phyloP scores from a whole-genome alignment of 805 yeast species.

The Wickerhamomyces hampshirensis region DNA sequence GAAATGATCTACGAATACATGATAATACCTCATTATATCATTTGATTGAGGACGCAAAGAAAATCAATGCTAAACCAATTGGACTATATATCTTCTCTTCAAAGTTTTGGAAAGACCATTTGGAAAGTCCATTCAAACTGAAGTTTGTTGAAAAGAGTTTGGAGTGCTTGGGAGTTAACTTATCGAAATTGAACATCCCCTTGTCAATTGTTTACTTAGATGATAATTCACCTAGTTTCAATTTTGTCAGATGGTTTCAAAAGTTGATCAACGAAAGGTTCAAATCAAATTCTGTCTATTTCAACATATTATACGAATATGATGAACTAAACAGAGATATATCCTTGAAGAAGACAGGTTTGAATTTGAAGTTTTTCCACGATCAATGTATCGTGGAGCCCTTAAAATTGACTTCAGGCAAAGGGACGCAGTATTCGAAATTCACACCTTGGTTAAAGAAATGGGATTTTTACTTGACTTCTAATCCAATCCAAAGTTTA shows the following conservation, averaged over 20 bases:
- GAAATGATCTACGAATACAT: constrained; percentile 39
- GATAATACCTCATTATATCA: constrained; percentile 39
- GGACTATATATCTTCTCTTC: constrained; percentile 38
- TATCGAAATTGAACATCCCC: constrained; percentile 34
- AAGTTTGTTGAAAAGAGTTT: constrained; percentile 34
- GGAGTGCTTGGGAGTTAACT: constrained; percentile 25
- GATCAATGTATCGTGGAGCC: constrained; percentile 42
- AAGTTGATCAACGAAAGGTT: constrained; percentile 10
- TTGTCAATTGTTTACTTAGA: constrained; percentile 24
- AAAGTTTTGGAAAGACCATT: constrained; percentile 37
- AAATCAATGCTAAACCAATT: constrained; percentile 30
- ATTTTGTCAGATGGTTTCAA: constrained; percentile 23
- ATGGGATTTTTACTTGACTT: constrained; percentile 32
- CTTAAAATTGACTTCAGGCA: constrained; percentile 33
- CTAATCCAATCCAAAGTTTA: constrained; percentile 2
- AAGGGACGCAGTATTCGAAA: constrained; percentile 40
- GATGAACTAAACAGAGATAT: constrained; percentile 33
- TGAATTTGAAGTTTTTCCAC: constrained; percentile 27
- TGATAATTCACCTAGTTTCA: constrained; percentile 6
- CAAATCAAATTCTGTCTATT: constrained; percentile 18
- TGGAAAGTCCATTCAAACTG: constrained; percentile 38
- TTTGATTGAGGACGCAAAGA: constrained; percentile 30
- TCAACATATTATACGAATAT: constrained; percentile 31
- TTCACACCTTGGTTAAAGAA: constrained; percentile 46
- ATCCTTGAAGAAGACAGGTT: constrained; percentile 12